Conservation (phyloP, 352 stramenopile genomes). For the Pythium pyrilobum region DNA sequence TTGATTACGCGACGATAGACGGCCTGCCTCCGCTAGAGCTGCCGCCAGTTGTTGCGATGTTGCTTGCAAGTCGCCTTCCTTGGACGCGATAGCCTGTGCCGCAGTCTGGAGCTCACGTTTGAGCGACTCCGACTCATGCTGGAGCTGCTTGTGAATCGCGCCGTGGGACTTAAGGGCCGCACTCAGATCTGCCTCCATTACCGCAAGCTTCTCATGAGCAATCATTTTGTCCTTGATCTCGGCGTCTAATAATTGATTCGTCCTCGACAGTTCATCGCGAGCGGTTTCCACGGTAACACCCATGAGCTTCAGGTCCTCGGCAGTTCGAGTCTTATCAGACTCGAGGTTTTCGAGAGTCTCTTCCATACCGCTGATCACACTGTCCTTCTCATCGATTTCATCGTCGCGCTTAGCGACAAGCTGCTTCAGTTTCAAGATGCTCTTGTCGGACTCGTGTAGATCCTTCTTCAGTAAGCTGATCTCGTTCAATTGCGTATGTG, state of each 20-base stretch:
- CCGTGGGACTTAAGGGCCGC: no score
- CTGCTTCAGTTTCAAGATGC: background rate
- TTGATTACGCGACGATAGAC: background rate
- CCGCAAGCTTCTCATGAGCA: no score
- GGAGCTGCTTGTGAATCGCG: no score
- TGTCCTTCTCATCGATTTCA: conserved; percentile 18
- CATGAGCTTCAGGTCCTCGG: background rate
- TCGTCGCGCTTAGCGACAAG: conserved; percentile 10
- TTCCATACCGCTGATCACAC: conserved; percentile 18
- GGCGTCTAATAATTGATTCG: background rate
- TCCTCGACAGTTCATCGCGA: background rate
- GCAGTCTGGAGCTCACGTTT: no score
- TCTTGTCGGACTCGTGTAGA: background rate
- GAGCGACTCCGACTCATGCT: no score
- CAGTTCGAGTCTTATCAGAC: background rate
- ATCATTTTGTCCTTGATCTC: no score
- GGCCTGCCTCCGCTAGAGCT: background rate
- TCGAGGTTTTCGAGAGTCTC: conserved; percentile 18
- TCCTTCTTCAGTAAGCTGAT: conserved; percentile 1
- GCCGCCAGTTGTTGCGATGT: background rate
- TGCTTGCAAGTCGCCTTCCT: background rate
- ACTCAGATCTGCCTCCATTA: no score
- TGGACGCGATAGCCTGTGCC: no score
- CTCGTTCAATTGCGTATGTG: background rate
- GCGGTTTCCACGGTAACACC: background rate